Conservation (phyloP, 108 stramenopile species). For the Cyclotella kingstonii region DNA sequence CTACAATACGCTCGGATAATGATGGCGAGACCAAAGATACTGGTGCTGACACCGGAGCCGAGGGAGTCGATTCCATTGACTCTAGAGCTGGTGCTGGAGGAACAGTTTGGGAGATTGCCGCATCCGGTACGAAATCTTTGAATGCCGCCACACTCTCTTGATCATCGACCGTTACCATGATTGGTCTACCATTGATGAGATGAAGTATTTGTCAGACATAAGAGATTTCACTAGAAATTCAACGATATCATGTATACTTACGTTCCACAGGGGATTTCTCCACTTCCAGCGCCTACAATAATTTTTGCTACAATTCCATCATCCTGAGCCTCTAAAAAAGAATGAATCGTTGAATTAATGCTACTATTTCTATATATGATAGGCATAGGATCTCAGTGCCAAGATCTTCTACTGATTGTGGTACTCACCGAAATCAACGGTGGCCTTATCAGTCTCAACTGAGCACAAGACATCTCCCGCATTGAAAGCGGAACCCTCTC, state of each 20-base stretch:
- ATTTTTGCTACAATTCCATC: conserved; percentile 96
- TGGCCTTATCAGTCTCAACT: conserved; percentile 98
- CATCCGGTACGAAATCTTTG: conserved; percentile 75
- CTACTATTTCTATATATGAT: background rate
- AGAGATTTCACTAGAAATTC: too few relatives aligned
- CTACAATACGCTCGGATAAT: conserved; percentile 76
- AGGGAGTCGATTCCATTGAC: conserved; percentile 27
- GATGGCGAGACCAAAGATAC: conserved; percentile 32
- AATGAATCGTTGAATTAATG: background rate
- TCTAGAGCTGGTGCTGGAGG: conserved; percentile 48
- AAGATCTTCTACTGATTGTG: background rate
- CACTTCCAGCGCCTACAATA: conserved; percentile 67
- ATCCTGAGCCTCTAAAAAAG: conserved; percentile 85
- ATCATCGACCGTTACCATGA: conserved; percentile 91
- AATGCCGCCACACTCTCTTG: conserved; percentile 85
- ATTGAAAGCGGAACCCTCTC: conserved; percentile 78
- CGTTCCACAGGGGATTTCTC: conserved; percentile 83
- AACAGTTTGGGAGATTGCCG: conserved; percentile 14
- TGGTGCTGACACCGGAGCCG: conserved; percentile 34
- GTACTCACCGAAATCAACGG: conserved; percentile 79
- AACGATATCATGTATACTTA: too few relatives aligned
- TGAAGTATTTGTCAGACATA: too few relatives aligned
- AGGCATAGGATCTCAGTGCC: background rate
- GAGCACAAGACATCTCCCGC: conserved; percentile 94
- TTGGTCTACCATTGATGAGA: too few relatives aligned